A percentile compares a stretch with the other conserved stretches of the same genome.
These are phyloP conservation scores for Rhynchospora tenuis DNA, from an alignment of 176 grass and related monocot species.

Conservation along the genomic window DNA sequence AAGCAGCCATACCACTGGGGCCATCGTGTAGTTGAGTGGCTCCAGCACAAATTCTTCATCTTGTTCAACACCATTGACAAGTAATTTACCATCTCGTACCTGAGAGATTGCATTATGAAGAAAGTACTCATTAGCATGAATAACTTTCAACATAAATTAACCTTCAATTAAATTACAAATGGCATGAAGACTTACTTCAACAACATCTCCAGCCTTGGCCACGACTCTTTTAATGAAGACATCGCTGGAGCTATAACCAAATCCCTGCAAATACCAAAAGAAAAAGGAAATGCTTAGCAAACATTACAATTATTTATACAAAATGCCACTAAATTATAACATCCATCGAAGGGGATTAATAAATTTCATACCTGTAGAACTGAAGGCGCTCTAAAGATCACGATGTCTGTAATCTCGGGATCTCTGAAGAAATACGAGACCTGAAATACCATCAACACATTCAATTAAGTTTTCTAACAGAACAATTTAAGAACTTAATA, in stretches of 20 bases:
- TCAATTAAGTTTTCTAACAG: constrained; percentile 1
- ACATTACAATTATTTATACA: not conserved
- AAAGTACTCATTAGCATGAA: constrained; percentile 13
- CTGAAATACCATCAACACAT: constrained; percentile 33
- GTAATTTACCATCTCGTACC: constrained; percentile 73
- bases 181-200: constrained; percentile 81
- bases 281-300: constrained; percentile 17
- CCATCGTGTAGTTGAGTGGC: constrained; percentile 68
- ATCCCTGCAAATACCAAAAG: constrained; percentile 30
- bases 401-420: constrained; percentile 78
- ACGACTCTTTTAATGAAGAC: constrained; percentile 98
- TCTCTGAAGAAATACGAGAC: constrained; percentile 81
- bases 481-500: not conserved
- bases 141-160: not conserved
- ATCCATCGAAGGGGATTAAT: constrained; percentile 2
- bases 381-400: constrained; percentile 70
- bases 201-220: constrained; percentile 64
- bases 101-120: constrained; percentile 19
- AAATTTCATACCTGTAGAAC: constrained; percentile 49
- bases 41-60: constrained; percentile 85
- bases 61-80: constrained; percentile 71
- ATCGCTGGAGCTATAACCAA: constrained; percentile 79
- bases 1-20: constrained; percentile 42
- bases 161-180: constrained; percentile 31
- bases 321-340: not conserved